Evolutionary conservation across 2,329 filamentous ascomycete species (phyloP).

Genomic region (Hypoxylon sp.): DNA sequence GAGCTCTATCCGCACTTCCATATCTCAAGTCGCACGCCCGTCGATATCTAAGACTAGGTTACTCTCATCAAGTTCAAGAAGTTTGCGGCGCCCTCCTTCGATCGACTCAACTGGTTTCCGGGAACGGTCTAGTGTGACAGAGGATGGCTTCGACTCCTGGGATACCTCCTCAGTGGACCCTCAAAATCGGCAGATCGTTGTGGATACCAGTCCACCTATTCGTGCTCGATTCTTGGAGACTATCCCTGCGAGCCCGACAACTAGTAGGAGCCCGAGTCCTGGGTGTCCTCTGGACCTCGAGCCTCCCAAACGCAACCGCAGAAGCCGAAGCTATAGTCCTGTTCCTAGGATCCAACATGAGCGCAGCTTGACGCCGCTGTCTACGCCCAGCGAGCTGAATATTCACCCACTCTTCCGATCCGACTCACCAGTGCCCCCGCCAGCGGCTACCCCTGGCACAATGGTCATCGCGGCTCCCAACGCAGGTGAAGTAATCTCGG

Average conservation of each 20-base stretch:
- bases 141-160: slow-evolving; percentile 81
- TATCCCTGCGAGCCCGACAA: slow-evolving; percentile 75
- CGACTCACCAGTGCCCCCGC: slow-evolving; percentile 76
- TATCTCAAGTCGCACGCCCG: slow-evolving; percentile 65
- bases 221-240: slow-evolving; percentile 73
- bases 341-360: slow-evolving; percentile 54
- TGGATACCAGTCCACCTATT: slow-evolving; percentile 63
- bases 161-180: slow-evolving; percentile 77
- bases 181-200: slow-evolving; percentile 69
- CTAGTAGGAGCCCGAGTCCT: slow-evolving; percentile 75
- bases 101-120: slow-evolving; percentile 60
- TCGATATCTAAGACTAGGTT: slow-evolving; percentile 69
- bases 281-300: slow-evolving; percentile 70
- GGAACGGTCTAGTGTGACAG: slow-evolving; percentile 55
- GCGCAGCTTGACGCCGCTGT: slow-evolving; percentile 54
- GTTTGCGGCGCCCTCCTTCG: slow-evolving; percentile 60
- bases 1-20: slow-evolving; percentile 62
- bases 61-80: slow-evolving; percentile 59
- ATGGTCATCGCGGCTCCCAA: slow-evolving; percentile 78
- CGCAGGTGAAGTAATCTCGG: slow-evolving; percentile 73
- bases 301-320: slow-evolving; percentile 59
- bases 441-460: slow-evolving; percentile 76
- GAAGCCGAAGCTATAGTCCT: slow-evolving; percentile 68
- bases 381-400: slow-evolving; percentile 69
- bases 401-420: slow-evolving; percentile 84